phyloP scores from a whole-genome alignment of 345 rosid species.

The Euphorbia peplus region DNA sequence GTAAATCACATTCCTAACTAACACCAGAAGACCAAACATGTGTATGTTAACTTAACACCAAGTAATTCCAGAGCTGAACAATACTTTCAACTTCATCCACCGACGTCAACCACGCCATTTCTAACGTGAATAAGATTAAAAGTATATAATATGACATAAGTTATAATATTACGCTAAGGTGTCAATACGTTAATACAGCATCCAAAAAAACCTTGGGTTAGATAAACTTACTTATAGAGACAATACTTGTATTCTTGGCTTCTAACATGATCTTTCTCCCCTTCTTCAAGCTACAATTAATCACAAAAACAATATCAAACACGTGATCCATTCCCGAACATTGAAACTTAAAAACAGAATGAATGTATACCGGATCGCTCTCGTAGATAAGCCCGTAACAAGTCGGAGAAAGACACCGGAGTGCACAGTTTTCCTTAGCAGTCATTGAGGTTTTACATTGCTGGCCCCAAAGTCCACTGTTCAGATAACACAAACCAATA shows the following conservation, averaged over 20 bases:
- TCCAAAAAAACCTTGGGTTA: neutral
- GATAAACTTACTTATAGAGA: conserved; percentile 65
- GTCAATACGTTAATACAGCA: neutral
- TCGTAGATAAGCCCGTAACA: conserved; percentile 72
- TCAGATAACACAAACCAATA: neutral
- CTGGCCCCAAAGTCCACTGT: conserved; percentile 81
- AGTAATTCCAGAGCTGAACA: neutral
- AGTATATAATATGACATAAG: too few species aligned
- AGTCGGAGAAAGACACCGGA: conserved; percentile 67
- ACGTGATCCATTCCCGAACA: neutral
- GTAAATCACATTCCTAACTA: neutral
- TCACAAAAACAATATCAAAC: conserved; percentile 5
- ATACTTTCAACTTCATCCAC: neutral
- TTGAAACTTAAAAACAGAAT: neutral
- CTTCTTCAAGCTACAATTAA: conserved; percentile 69
- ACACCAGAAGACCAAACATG: neutral
- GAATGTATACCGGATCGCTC: conserved; percentile 65
- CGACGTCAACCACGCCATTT: neutral
- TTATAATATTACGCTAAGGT: too few species aligned
- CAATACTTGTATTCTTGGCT: conserved; percentile 83
- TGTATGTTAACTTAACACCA: neutral
- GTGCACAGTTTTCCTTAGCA: conserved; percentile 73
- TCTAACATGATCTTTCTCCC: conserved; percentile 66
- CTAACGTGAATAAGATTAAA: too few species aligned
- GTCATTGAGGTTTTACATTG: conserved; percentile 61